phyloP scores from a whole-genome alignment of 371 early-diverging fungal genomes.

The Zancudomyces culisetae region DNA sequence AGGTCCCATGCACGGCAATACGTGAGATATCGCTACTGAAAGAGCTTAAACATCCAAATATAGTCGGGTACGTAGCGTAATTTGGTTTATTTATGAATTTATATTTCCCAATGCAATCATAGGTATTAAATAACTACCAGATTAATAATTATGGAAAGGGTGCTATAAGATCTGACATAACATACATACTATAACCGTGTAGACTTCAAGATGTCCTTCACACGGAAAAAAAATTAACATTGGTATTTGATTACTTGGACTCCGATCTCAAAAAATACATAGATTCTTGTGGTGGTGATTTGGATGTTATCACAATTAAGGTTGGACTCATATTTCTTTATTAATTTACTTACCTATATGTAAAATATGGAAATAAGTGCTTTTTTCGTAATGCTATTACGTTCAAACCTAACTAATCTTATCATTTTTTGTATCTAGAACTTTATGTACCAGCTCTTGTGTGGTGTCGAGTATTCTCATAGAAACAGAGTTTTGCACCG shows the following conservation, averaged over 20 bases:
- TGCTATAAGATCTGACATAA: not conserved
- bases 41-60: slow-evolving; percentile 84
- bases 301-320: slow-evolving; percentile 56
- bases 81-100: not conserved
- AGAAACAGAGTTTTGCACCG: slow-evolving; percentile 27
- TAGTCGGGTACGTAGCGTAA: slow-evolving; percentile 22
- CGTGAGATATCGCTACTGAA: slow-evolving; percentile 97
- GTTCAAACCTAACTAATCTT: too few species aligned
- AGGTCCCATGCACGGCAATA: slow-evolving; percentile 84
- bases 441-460: slow-evolving; percentile 29
- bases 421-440: slow-evolving; percentile 5
- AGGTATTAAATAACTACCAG: not conserved
- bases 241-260: slow-evolving; percentile 91
- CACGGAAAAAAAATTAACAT: slow-evolving; percentile 76
- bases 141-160: not conserved
- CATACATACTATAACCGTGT: slow-evolving; percentile 20
- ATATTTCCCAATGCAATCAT: not conserved
- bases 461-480: slow-evolving; percentile 35
- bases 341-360: too few species aligned
- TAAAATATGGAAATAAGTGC: too few species aligned
- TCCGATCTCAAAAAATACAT: slow-evolving; percentile 87
- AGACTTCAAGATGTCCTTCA: slow-evolving; percentile 87
- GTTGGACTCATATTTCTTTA: too few species aligned
- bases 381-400: too few species aligned
- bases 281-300: slow-evolving; percentile 60